Evolutionary conservation across 208 protist genomes (phyloP).

Genomic region (Leishmania major): DNA sequence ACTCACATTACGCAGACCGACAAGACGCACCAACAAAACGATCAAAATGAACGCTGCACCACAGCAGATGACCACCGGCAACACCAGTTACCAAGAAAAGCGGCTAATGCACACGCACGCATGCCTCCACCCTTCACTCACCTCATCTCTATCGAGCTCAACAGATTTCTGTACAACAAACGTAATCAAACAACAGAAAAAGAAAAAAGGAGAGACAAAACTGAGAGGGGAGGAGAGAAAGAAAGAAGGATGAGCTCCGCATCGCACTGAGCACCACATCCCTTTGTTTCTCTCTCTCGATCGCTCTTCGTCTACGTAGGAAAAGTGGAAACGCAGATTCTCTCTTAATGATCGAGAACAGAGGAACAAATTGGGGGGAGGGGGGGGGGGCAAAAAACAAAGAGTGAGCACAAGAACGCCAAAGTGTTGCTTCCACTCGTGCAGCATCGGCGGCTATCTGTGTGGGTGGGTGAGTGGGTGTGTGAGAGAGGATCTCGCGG

Average conservation of each 20-base stretch:
- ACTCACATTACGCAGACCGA: too few species aligned
- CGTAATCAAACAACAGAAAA: not conserved
- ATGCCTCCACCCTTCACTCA: not conserved
- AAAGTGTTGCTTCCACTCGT: not conserved
- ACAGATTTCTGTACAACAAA: not conserved
- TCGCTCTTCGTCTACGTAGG: not conserved
- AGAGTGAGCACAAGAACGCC: not conserved
- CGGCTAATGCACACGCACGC: not conserved
- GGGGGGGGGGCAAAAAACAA: not conserved
- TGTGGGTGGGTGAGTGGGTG: not conserved
- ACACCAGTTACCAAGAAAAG: not conserved
- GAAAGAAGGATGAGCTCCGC: not conserved
- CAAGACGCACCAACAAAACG: not conserved
- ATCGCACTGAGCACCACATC: not conserved
- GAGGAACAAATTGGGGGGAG: not conserved
- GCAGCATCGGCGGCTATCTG: not conserved
- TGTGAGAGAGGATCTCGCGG: not conserved
- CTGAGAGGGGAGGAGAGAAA: not conserved
- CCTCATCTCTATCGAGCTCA: not conserved
- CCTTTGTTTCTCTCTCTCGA: not conserved
- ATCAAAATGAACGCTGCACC: not conserved
- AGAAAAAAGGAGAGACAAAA: not conserved
- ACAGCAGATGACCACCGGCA: not conserved
- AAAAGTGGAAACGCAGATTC: not conserved
- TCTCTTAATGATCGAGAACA: not conserved